phyloP scores from a whole-genome alignment of 2,329 filamentous ascomycete genomes.

The Cadophora gregata region DNA sequence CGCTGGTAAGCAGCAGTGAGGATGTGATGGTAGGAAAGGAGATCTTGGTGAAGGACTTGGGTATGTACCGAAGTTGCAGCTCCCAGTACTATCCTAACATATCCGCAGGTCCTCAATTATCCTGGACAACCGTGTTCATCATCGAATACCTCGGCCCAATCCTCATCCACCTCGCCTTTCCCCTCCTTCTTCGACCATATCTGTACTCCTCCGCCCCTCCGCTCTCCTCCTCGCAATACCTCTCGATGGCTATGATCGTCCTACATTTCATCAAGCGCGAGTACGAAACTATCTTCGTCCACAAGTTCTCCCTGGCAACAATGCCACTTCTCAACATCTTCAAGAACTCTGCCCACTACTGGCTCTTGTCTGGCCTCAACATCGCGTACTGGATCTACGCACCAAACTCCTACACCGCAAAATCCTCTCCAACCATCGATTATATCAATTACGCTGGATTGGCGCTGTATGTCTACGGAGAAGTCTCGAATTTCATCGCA shows the following conservation, averaged over 20 bases:
- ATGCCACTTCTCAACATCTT: conserved; percentile 93
- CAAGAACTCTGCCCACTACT: conserved; percentile 96
- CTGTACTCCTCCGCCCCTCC: conserved; percentile 63
- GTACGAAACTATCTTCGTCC: conserved; percentile 90
- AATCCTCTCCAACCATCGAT: conserved; percentile 43
- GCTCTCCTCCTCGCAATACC: conserved; percentile 71
- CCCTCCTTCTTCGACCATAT: conserved; percentile 73
- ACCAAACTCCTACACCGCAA: conserved; percentile 71
- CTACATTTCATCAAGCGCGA: conserved; percentile 95
- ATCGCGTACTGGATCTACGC: conserved; percentile 86
- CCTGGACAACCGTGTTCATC: conserved; percentile 92
- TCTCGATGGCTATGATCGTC: conserved; percentile 75
- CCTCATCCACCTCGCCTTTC: conserved; percentile 78
- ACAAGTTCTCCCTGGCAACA: conserved; percentile 92
- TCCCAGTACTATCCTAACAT: conserved; percentile 32
- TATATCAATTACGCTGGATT: conserved; percentile 69
- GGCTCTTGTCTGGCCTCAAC: conserved; percentile 80
- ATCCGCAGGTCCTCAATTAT: conserved; percentile 77
- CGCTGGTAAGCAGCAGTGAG: conserved; percentile 55
- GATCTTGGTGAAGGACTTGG: conserved; percentile 91
- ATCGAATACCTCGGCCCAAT: conserved; percentile 95
- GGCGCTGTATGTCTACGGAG: conserved; percentile 75
- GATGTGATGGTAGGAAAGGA: conserved; percentile 57
- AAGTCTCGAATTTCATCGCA: conserved; percentile 79
- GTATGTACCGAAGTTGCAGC: conserved; percentile 53